Conservation (phyloP, 2,329 filamentous ascomycete species). For the Gyromitra esculenta region DNA sequence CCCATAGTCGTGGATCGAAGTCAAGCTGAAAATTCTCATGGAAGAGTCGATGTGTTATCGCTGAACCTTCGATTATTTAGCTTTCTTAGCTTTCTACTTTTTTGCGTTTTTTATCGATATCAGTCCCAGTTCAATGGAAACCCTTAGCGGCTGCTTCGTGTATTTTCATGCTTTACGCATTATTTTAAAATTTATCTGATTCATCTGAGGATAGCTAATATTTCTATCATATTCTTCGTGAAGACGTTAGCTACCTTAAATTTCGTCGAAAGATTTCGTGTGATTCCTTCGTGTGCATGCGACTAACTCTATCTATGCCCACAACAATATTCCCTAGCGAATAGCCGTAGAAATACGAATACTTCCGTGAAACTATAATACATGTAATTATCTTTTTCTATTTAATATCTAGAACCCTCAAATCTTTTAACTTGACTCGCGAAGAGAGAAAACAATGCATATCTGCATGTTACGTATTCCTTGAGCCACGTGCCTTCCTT, state of each 20-base stretch:
- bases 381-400: too few relatives aligned
- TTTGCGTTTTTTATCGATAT: slow-evolving; percentile 16
- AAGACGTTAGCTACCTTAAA: background rate
- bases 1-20: slow-evolving; percentile 32
- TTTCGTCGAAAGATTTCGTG: background rate
- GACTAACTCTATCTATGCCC: background rate
- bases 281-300: background rate
- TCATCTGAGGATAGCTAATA: background rate
- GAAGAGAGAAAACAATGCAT: too few relatives aligned
- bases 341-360: background rate
- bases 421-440: too few relatives aligned
- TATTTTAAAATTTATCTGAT: slow-evolving; percentile 19
- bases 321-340: background rate
- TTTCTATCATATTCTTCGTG: background rate
- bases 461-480: too few relatives aligned
- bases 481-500: too few relatives aligned
- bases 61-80: slow-evolving; percentile 32
- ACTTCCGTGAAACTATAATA: too few relatives aligned
- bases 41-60: slow-evolving; percentile 11
- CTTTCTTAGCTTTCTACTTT: slow-evolving; percentile 1
- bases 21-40: background rate
- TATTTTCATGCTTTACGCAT: background rate
- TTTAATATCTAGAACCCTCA: too few relatives aligned
- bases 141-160: slow-evolving; percentile 10
- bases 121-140: slow-evolving; percentile 5